Evolutionary conservation across 495 filamentous ascomycete genomes (phyloP).

Genomic region (Penicillium subrubescens): DNA sequence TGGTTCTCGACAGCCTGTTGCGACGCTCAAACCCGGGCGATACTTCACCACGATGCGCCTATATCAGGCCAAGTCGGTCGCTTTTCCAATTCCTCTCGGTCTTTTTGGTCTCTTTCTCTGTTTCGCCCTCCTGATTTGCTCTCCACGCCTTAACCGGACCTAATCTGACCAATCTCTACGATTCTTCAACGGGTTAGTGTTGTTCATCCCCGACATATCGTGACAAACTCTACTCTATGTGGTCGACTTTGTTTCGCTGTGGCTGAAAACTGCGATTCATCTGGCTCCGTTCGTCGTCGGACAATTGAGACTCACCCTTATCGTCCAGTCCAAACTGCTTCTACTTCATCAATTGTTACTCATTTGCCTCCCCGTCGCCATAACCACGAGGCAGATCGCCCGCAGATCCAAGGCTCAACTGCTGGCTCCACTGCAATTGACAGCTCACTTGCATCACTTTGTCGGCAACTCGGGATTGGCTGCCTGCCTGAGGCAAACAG

Average conservation of each 20-base stretch:
- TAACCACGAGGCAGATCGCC: conserved; percentile 29
- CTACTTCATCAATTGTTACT: not conserved
- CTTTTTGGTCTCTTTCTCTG: conserved; percentile 20
- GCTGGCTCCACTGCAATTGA: conserved; percentile 32
- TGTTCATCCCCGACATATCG: not conserved
- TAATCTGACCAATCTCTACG: not conserved
- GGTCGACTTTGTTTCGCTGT: not conserved
- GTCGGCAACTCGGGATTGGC: conserved; percentile 32
- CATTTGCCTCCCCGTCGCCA: not conserved
- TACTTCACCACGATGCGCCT: conserved; percentile 7
- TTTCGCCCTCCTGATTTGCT: conserved; percentile 14
- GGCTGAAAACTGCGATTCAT: not conserved
- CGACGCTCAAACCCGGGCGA: not conserved
- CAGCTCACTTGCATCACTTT: conserved; percentile 40
- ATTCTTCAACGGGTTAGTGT: not conserved
- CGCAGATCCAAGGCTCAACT: conserved; percentile 27
- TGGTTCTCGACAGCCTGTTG: not conserved
- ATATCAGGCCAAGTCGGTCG: conserved; percentile 35
- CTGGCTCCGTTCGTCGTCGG: not conserved
- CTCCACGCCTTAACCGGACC: not conserved
- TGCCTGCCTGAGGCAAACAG: conserved; percentile 38
- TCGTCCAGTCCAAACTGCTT: not conserved
- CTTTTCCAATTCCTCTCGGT: conserved; percentile 21
- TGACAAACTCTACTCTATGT: not conserved
- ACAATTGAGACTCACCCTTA: not conserved